Evolutionary conservation across 495 filamentous ascomycete species (phyloP), one percentile per base, ranked within the genome.

Genomic region (Daldinia caldariorum): DNA sequence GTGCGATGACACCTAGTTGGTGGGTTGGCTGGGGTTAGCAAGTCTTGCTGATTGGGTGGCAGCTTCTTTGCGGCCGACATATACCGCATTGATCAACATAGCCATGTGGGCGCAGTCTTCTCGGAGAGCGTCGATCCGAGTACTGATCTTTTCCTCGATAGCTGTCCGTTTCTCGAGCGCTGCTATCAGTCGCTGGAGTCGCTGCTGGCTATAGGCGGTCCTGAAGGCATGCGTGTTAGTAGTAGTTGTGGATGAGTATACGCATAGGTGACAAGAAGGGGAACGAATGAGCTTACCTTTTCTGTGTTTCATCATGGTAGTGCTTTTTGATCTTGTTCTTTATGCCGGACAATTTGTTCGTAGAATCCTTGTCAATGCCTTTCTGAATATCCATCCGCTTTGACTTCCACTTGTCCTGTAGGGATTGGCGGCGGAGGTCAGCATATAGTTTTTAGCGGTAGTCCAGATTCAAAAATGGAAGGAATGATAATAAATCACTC

Each of bases 41-140:
- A 51, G 14, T 62, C 32, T 65, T 9, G 61, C 65, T 8, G 45
- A 22, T 10, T 66, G 39, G 10, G 18, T n/a, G 9, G 70, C 70
- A 9, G 65, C 61, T 37, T 72, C 70, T 58, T 68, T 45, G 50
- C 70, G 70, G 34, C 65, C 70, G n/a, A 35, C 39, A 41, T 72
- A 72, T 26, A 72, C 38, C 31, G 70, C 70, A 41, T 72, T 57
- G 1, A 72, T 9, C 18, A 72, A 51, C 70, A 72, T 72, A 8
- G 70, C 70, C 2, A 72, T 57, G 31, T 72, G 70, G 32, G 61
- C 70, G 22, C 56, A 57, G n/a, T 72, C 70, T 9, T 68, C 65
- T 61, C 57, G 64, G 4, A 72, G 65, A 0, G 51, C 54, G 31
- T 68, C 65, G 14, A 67, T 65, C 10, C 34, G 22, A 9, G 65